These are phyloP conservation scores for Miscanthus sacchariflorus DNA, from an alignment of 202 grass and related monocot genomes.

Conservation along the genomic window DNA sequence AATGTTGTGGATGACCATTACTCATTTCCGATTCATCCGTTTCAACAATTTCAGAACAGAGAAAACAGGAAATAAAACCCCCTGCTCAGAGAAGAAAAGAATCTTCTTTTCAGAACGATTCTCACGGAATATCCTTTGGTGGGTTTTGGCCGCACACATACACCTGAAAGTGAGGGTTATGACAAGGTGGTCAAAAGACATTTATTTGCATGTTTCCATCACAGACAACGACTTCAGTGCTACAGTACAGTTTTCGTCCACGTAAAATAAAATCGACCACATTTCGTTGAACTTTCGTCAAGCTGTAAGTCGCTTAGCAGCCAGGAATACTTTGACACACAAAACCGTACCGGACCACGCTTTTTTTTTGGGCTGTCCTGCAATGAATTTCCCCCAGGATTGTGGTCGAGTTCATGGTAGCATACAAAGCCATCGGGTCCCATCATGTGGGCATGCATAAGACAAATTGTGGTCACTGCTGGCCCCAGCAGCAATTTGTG, in stretches of 20 bases:
- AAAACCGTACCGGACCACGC: neutral
- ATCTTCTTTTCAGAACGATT: neutral
- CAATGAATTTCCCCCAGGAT: conserved; percentile 6
- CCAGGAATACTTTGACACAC: neutral
- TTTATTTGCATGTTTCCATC: neutral
- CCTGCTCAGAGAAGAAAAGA: neutral
- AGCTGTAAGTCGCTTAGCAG: neutral
- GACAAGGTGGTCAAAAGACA: neutral
- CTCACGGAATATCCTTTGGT: neutral
- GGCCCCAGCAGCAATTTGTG: conserved; percentile 1
- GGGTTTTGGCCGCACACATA: neutral
- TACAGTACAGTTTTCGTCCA: neutral
- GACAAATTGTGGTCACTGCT: conserved; percentile 21
- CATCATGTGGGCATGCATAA: neutral
- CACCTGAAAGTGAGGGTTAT: neutral
- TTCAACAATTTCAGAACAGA: neutral
- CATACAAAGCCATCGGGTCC: neutral
- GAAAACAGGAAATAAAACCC: neutral
- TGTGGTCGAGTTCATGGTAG: conserved; percentile 18
- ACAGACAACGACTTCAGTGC: neutral
- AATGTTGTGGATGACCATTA: neutral
- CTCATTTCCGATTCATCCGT: neutral
- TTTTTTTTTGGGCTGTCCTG: neutral
- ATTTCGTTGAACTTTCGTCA: neutral
- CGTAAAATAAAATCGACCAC: neutral